Evolutionary conservation across 768 basidiomycete genomes (phyloP).

Genomic region (Psilocybe sp.): DNA sequence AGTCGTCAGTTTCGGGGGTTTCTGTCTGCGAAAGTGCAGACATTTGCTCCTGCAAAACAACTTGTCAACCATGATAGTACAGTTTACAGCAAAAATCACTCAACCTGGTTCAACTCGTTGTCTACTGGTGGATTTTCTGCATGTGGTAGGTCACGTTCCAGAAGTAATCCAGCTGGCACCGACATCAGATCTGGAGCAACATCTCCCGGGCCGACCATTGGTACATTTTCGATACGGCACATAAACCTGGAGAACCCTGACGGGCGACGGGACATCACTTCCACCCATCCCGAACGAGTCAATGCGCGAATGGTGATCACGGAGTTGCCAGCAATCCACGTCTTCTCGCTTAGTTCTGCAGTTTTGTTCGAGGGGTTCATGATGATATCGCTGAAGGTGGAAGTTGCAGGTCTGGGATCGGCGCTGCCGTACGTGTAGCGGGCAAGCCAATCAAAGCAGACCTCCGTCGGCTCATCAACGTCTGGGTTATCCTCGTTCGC

Average conservation of each 20-base stretch:
- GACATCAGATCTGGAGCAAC: conserved; percentile 77
- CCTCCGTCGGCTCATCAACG: conserved; percentile 89
- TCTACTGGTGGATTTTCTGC: conserved; percentile 19
- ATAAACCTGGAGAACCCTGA: conserved; percentile 87
- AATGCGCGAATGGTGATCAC: conserved; percentile 80
- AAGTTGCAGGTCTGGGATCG: conserved; percentile 84
- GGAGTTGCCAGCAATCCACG: conserved; percentile 85
- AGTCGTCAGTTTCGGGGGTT: conserved; percentile 19
- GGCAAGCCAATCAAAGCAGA: conserved; percentile 97
- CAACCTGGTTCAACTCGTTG: conserved; percentile 9
- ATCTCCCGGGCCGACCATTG: conserved; percentile 80
- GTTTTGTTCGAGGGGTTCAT: conserved; percentile 40
- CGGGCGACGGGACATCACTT: conserved; percentile 78
- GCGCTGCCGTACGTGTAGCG: conserved; percentile 93
- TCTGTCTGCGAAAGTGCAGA: conserved; percentile 19
- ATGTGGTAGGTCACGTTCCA: conserved; percentile 52
- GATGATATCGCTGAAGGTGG: conserved; percentile 76
- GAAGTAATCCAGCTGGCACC: conserved; percentile 68
- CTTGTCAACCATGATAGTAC: background rate
- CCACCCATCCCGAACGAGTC: conserved; percentile 80
- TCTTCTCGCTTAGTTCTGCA: conserved; percentile 50
- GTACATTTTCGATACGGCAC: conserved; percentile 86
- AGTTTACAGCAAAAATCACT: conserved; percentile 7
- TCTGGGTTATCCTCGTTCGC: conserved; percentile 74
- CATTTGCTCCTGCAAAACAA: conserved; percentile 22